Conservation (phyloP, 2,329 filamentous ascomycete genomes). For the Fusarium ramigenum region DNA sequence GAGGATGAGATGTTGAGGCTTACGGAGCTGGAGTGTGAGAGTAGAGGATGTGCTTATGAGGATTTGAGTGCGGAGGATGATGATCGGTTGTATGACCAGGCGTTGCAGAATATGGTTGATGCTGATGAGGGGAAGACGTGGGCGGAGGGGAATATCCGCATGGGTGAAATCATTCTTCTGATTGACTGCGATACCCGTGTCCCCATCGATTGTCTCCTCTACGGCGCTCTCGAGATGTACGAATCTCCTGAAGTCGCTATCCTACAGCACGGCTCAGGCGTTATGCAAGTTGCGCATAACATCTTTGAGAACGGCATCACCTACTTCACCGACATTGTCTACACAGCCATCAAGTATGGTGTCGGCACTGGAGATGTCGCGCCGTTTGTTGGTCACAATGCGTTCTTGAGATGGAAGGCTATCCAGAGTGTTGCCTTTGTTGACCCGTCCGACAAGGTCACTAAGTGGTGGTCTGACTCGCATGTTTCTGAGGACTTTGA, state of each 20-base stretch:
- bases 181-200: conserved; percentile 73
- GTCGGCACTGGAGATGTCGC: conserved; percentile 77
- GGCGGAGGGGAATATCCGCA: conserved; percentile 65
- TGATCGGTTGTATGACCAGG: conserved; percentile 55
- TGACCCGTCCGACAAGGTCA: conserved; percentile 56
- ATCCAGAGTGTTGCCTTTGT: conserved; percentile 39
- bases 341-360: conserved; percentile 75
- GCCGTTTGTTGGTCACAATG: conserved; percentile 82
- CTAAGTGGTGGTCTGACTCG: conserved; percentile 78
- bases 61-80: conserved; percentile 57
- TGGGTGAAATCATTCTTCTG: conserved; percentile 68
- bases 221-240: conserved; percentile 77
- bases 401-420: conserved; percentile 73
- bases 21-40: conserved; percentile 30
- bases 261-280: conserved; percentile 76
- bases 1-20: conserved; percentile 58
- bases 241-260: conserved; percentile 75
- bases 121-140: conserved; percentile 62
- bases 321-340: conserved; percentile 83
- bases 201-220: conserved; percentile 72
- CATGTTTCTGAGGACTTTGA: conserved; percentile 84
- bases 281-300: conserved; percentile 78
- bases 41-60: conserved; percentile 45
- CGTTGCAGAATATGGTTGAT: conserved; percentile 56
- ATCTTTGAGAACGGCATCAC: conserved; percentile 80